These are phyloP conservation scores for Epichloe aotearoae DNA, from an alignment of 2,329 filamentous ascomycete species.

Conservation along the genomic window DNA sequence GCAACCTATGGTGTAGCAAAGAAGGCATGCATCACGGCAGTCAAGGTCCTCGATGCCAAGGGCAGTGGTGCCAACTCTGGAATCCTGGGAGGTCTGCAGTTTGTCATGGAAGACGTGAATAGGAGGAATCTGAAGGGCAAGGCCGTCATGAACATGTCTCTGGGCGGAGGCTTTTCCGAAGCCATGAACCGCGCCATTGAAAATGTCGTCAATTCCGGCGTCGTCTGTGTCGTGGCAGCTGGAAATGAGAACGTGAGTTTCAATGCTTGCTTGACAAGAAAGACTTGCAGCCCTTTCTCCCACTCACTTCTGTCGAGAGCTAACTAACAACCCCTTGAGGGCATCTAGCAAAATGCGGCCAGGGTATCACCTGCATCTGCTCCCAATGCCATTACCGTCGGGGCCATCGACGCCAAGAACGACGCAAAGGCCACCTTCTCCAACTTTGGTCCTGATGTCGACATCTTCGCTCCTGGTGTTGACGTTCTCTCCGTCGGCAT, in stretches of 20 bases:
- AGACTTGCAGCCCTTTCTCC: not conserved
- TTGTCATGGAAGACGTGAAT: conserved; percentile 32
- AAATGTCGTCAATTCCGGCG: conserved; percentile 32
- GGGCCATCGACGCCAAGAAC: conserved; percentile 38
- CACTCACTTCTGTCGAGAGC: not conserved
- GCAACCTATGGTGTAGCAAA: conserved; percentile 50
- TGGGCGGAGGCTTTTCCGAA: conserved; percentile 35
- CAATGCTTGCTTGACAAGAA: conserved; percentile 3
- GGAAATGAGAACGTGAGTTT: conserved; percentile 38
- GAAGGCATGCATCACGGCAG: conserved; percentile 37
- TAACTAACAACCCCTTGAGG: conserved; percentile 7
- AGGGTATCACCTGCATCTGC: conserved; percentile 42
- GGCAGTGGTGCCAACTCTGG: conserved; percentile 24
- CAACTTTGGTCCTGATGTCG: conserved; percentile 42
- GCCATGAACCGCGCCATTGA: conserved; percentile 44
- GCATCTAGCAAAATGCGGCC: conserved; percentile 29
- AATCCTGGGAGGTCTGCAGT: conserved; percentile 48
- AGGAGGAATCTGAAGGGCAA: conserved; percentile 31
- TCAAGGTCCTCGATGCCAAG: conserved; percentile 45
- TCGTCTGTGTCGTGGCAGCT: conserved; percentile 46
- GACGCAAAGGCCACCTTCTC: conserved; percentile 40
- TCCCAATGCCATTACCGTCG: conserved; percentile 44
- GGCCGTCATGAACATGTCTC: conserved; percentile 51
- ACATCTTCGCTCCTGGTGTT: conserved; percentile 44
- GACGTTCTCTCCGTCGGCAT: conserved; percentile 40